Percentiles rank a stretch among this genome's conserved stretches.
phyloP scores from a whole-genome alignment of 2,329 filamentous ascomycete species.

The Amauroascus niger region DNA sequence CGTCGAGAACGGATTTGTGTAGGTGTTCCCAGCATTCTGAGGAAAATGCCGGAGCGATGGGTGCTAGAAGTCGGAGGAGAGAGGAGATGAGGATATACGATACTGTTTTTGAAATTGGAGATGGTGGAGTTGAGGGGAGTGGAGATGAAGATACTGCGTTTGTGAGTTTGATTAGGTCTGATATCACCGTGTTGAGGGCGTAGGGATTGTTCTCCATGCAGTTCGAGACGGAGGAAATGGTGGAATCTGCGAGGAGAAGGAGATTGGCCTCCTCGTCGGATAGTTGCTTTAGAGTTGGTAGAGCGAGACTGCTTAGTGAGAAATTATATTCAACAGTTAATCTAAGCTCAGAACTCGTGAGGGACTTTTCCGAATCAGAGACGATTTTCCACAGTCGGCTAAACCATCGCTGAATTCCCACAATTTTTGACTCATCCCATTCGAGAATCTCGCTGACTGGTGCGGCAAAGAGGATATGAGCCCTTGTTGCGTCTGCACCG shows the following conservation, averaged over 20 bases:
- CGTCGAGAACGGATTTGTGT: slow-evolving; percentile 21
- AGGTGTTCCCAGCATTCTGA: slow-evolving; percentile 70
- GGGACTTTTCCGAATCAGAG: slow-evolving; percentile 25
- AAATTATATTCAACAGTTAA: slow-evolving; percentile 20
- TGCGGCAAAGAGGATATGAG: slow-evolving; percentile 82
- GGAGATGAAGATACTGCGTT: slow-evolving; percentile 51
- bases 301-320: slow-evolving; percentile 20
- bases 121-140: slow-evolving; percentile 19
- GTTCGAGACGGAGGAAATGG: slow-evolving; percentile 56
- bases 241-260: slow-evolving; percentile 58
- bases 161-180: slow-evolving; percentile 71
- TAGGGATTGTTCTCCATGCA: slow-evolving; percentile 63
- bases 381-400: slow-evolving; percentile 55
- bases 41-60: slow-evolving; percentile 67
- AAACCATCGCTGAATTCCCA: slow-evolving; percentile 74
- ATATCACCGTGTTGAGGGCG: slow-evolving; percentile 72
- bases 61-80: slow-evolving; percentile 64
- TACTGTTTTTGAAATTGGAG: slow-evolving; percentile 27
- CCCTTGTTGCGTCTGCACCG: slow-evolving; percentile 73
- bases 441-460: slow-evolving; percentile 74
- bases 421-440: slow-evolving; percentile 77
- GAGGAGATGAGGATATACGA: slow-evolving; percentile 41
- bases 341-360: slow-evolving; percentile 21
- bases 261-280: slow-evolving; percentile 37
- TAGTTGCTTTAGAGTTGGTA: slow-evolving; percentile 27